Evolutionary conservation across 1,284 basidiomycete genomes (phyloP).

Genomic region (Malassezia restricta): DNA sequence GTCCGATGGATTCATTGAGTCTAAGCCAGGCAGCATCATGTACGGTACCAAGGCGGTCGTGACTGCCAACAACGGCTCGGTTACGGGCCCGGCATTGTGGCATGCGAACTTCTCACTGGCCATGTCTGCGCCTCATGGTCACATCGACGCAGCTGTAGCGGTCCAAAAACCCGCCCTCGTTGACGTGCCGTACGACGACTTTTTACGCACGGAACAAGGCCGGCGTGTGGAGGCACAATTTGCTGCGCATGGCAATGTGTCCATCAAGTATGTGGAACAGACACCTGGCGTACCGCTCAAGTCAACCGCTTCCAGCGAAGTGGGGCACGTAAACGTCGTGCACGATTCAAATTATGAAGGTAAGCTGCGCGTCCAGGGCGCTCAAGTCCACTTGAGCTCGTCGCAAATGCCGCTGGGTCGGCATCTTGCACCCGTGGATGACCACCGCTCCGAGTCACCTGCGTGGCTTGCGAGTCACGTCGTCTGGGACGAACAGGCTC

Average conservation of each 20-base stretch:
- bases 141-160: constrained; percentile 20
- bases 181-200: constrained; percentile 12
- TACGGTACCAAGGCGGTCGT: neutral
- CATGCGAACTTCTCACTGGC: constrained; percentile 25
- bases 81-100: constrained; percentile 6
- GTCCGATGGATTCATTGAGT: neutral
- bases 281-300: constrained; percentile 18
- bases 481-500: neutral
- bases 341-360: constrained; percentile 23
- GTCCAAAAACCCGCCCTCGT: constrained; percentile 21
- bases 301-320: constrained; percentile 18
- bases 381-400: constrained; percentile 5
- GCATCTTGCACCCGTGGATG: neutral
- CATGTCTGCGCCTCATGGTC: constrained; percentile 17
- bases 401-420: neutral
- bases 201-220: constrained; percentile 16
- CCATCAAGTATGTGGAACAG: constrained; percentile 22
- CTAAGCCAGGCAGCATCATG: neutral
- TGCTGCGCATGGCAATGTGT: constrained; percentile 19
- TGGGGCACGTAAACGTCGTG: constrained; percentile 17
- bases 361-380: constrained; percentile 20
- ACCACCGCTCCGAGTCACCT: neutral
- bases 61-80: neutral
- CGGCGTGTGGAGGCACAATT: constrained; percentile 20
- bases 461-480: neutral